These are phyloP conservation scores for Nigrospora oryzae DNA, from an alignment of 2,329 filamentous ascomycete genomes.

Conservation along the genomic window DNA sequence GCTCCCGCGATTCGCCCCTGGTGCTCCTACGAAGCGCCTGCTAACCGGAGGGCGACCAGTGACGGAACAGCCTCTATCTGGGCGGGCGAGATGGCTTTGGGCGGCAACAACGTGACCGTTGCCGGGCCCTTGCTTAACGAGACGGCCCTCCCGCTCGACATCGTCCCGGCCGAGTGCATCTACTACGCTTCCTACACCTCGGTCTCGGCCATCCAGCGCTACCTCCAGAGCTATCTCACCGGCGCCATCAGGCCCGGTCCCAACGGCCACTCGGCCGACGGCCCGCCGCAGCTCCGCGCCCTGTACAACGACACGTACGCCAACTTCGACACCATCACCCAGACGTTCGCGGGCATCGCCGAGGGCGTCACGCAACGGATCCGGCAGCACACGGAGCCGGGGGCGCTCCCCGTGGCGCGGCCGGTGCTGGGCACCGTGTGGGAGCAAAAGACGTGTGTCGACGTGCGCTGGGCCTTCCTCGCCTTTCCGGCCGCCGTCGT, in stretches of 20 bases:
- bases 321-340: not conserved
- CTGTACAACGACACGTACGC: not conserved
- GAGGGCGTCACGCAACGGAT: not conserved
- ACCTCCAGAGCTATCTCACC: not conserved
- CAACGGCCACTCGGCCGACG: not conserved
- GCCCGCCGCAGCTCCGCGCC: not conserved
- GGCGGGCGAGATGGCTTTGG: too few relatives aligned
- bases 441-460: not conserved
- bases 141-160: not conserved
- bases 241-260: not conserved
- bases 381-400: not conserved
- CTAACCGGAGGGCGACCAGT: not conserved
- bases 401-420: not conserved
- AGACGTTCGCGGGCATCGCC: not conserved
- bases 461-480: not conserved
- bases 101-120: not conserved
- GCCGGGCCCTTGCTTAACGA: not conserved
- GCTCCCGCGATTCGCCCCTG: not conserved
- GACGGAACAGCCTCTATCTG: not conserved
- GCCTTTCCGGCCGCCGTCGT: not conserved
- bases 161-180: not conserved
- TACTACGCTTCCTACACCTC: not conserved
- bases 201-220: not conserved
- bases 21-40: not conserved
- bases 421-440: not conserved